Conservation (phyloP, 2,329 filamentous ascomycete species). For the Penicillium sp. region DNA sequence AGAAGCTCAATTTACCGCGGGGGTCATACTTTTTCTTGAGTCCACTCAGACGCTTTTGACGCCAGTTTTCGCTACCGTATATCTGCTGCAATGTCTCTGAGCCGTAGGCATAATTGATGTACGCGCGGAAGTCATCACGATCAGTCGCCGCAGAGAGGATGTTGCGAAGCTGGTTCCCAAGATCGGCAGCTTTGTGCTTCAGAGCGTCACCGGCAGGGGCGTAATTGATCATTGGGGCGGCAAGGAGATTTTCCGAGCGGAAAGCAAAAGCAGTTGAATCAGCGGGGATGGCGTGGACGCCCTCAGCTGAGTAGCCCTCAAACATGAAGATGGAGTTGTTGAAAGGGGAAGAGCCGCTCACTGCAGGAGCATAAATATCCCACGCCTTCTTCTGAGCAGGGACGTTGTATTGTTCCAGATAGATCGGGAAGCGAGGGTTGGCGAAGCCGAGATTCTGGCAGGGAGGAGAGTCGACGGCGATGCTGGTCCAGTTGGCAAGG, state of each 20-base stretch:
- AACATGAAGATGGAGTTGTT: slow-evolving; percentile 56
- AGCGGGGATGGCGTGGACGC: slow-evolving; percentile 42
- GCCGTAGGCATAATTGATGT: slow-evolving; percentile 37
- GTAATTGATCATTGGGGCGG: slow-evolving; percentile 35
- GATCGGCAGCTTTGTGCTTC: slow-evolving; percentile 22
- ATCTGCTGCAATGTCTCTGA: slow-evolving; percentile 27
- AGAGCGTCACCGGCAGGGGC: slow-evolving; percentile 23
- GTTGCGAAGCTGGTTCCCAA: slow-evolving; percentile 36
- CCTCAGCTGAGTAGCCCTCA: slow-evolving; percentile 56
- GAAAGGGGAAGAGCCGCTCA: slow-evolving; percentile 34
- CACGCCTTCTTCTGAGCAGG: slow-evolving; percentile 41
- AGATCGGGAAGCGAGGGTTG: slow-evolving; percentile 50
- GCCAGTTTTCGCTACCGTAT: slow-evolving; percentile 38
- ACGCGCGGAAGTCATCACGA: slow-evolving; percentile 23
- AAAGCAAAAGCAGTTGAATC: slow-evolving; percentile 50
- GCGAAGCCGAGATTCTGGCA: slow-evolving; percentile 47
- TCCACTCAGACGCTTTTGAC: slow-evolving; percentile 28
- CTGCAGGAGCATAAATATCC: slow-evolving; percentile 38
- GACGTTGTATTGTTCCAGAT: slow-evolving; percentile 45
- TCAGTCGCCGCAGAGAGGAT: slow-evolving; percentile 27
- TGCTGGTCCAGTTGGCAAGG: slow-evolving; percentile 48
- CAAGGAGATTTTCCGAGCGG: slow-evolving; percentile 49
- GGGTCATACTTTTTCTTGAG: slow-evolving; percentile 43
- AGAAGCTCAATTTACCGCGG: slow-evolving; percentile 31
- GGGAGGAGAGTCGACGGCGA: slow-evolving; percentile 37